Percentiles rank a stretch among this genome's conserved stretches.
Evolutionary conservation across 2,329 filamentous ascomycete species (phyloP).

Genomic region (Thelonectria blattea): DNA sequence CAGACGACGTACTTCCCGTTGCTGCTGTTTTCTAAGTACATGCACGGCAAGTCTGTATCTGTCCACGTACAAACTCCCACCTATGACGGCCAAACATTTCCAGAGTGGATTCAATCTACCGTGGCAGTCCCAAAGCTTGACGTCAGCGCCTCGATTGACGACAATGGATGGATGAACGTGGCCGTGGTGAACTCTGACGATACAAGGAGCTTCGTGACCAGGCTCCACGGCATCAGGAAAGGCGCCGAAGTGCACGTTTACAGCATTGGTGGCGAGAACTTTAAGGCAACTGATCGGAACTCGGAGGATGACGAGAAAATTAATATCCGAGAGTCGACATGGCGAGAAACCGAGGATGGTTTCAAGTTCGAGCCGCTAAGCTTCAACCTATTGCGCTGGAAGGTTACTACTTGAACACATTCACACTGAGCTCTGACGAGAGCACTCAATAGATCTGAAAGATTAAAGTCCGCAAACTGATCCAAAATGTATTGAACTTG

Average conservation of each 20-base stretch:
- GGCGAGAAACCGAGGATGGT: constrained; percentile 60
- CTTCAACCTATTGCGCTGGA: constrained; percentile 68
- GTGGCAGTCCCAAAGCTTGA: constrained; percentile 73
- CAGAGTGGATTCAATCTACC: constrained; percentile 66
- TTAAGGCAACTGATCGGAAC: constrained; percentile 60
- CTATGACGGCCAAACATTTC: constrained; percentile 69
- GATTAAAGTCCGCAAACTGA: neutral
- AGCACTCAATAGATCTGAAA: neutral
- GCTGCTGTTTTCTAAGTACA: constrained; percentile 57
- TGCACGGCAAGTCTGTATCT: constrained; percentile 73
- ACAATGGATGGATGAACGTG: constrained; percentile 65
- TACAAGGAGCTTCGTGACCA: constrained; percentile 60
- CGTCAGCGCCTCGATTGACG: constrained; percentile 64
- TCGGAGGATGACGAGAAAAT: constrained; percentile 66
- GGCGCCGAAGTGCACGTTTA: constrained; percentile 62
- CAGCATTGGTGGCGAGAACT: constrained; percentile 50
- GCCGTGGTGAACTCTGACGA: constrained; percentile 75
- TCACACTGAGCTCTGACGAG: neutral
- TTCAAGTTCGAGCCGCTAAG: constrained; percentile 71
- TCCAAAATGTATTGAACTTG: too few species aligned
- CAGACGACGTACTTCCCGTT: constrained; percentile 79
- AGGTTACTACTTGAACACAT: constrained; percentile 37
- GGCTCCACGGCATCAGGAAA: constrained; percentile 58
- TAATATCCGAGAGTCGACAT: constrained; percentile 48
- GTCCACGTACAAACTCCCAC: constrained; percentile 66